Evolutionary conservation across 2,329 filamentous ascomycete genomes (phyloP).

Genomic region (Diaporthe vexans): DNA sequence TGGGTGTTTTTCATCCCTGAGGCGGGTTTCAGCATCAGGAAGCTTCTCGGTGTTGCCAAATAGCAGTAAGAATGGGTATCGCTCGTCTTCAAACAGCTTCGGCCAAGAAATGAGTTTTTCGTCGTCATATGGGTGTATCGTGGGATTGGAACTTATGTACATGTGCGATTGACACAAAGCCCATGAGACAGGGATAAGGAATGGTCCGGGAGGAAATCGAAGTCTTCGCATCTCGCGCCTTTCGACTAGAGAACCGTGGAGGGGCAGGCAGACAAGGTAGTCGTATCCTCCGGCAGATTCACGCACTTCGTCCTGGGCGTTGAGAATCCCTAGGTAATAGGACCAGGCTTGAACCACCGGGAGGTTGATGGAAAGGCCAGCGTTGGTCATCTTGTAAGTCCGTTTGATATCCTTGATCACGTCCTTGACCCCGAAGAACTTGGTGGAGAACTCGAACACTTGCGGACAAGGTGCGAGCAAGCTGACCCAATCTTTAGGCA

Average conservation of each 20-base stretch:
- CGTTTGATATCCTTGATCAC: background rate
- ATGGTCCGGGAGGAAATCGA: too few species aligned
- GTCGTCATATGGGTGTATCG: too few species aligned
- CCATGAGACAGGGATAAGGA: background rate
- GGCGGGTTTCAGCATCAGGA: too few species aligned
- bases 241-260: background rate
- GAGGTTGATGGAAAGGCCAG: background rate
- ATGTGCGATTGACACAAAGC: background rate
- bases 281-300: too few species aligned
- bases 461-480: background rate
- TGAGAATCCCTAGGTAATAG: background rate
- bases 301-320: background rate
- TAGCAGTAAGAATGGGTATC: background rate
- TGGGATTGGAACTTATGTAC: background rate
- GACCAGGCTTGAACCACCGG: background rate
- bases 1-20: too few species aligned
- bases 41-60: background rate
- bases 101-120: too few species aligned
- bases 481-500: background rate
- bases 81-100: background rate
- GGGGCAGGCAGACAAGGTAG: background rate
- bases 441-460: background rate
- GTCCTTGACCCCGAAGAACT: background rate
- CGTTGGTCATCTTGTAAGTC: slow-evolving; percentile 1
- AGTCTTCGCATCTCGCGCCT: too few species aligned